These are phyloP conservation scores for Coelastrella sp. DNA, from an alignment of 139 green algal genomes.

Conservation along the genomic window DNA sequence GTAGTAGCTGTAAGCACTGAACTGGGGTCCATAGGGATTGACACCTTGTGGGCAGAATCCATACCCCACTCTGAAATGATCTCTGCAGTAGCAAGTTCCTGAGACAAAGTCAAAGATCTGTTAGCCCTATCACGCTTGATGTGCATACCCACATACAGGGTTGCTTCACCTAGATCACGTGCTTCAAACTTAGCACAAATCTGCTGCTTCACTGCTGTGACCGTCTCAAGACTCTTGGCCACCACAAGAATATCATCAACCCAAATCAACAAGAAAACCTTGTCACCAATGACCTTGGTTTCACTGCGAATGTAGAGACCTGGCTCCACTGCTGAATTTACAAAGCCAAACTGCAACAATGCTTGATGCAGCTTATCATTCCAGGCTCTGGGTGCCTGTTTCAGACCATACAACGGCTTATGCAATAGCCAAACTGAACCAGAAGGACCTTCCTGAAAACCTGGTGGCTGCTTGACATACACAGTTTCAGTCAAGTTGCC, in stretches of 20 bases:
- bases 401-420: conserved; percentile 46
- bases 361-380: not conserved
- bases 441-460: conserved; percentile 52
- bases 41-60: too few relatives aligned
- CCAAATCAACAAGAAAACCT: not conserved
- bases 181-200: conserved; percentile 27
- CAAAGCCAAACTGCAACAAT: not conserved
- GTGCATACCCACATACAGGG: too few relatives aligned
- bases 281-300: not conserved
- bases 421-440: not conserved
- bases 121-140: too few relatives aligned
- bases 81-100: too few relatives aligned
- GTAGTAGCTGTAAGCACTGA: not conserved
- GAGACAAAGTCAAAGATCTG: too few relatives aligned
- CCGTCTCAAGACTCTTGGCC: too few relatives aligned
- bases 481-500: conserved; percentile 58
- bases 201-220: not conserved
- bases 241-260: conserved; percentile 18
- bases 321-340: not conserved
- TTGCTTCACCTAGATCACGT: too few relatives aligned
- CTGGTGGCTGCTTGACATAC: conserved; percentile 50
- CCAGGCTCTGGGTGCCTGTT: conserved; percentile 18
- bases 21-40: not conserved
- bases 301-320: not conserved
- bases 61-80: too few relatives aligned